Percentiles rank a stretch among this genome's conserved stretches.
Evolutionary conservation across 129 eudicot genomes (phyloP).

Genomic region (Escallonia rubra): DNA sequence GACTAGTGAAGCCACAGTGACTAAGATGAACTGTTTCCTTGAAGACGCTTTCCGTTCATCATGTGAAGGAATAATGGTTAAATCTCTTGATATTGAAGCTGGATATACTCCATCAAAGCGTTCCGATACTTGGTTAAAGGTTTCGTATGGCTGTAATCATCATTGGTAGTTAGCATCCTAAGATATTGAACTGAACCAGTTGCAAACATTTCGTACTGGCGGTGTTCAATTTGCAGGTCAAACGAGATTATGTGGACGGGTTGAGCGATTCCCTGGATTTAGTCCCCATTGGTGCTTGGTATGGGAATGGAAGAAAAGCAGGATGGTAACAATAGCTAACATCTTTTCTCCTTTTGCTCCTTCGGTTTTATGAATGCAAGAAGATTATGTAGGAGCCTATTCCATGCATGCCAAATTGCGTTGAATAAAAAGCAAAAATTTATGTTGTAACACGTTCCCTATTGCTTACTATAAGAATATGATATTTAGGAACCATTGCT

Average conservation of each 20-base stretch:
- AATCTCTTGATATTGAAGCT: slow-evolving; percentile 89
- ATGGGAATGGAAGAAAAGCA: slow-evolving; percentile 98
- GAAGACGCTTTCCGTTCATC: slow-evolving; percentile 73
- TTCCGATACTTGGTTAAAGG: slow-evolving; percentile 92
- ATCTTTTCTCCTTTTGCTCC: background rate
- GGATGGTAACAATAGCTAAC: slow-evolving; percentile 62
- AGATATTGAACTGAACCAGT: too few species aligned
- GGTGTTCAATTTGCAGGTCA: slow-evolving; percentile 56
- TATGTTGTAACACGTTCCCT: too few species aligned
- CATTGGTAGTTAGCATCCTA: background rate
- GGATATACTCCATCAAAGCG: slow-evolving; percentile 94
- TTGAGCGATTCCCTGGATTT: slow-evolving; percentile 84
- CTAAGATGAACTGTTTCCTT: slow-evolving; percentile 63
- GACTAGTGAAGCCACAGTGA: slow-evolving; percentile 54
- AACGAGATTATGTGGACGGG: slow-evolving; percentile 86
- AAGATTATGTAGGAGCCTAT: too few species aligned
- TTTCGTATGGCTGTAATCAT: slow-evolving; percentile 7
- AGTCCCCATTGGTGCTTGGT: slow-evolving; percentile 99
- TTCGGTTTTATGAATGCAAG: too few species aligned
- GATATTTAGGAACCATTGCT: background rate
- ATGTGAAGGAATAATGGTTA: slow-evolving; percentile 97
- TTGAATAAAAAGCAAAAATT: too few species aligned
- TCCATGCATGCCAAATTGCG: too few species aligned
- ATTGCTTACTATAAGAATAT: background rate
- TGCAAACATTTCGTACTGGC: background rate